A percentile compares a stretch with the other conserved stretches of the same genome.
phyloP scores from a whole-genome alignment of 2,329 filamentous ascomycete species.

The Clarireedia paspali region DNA sequence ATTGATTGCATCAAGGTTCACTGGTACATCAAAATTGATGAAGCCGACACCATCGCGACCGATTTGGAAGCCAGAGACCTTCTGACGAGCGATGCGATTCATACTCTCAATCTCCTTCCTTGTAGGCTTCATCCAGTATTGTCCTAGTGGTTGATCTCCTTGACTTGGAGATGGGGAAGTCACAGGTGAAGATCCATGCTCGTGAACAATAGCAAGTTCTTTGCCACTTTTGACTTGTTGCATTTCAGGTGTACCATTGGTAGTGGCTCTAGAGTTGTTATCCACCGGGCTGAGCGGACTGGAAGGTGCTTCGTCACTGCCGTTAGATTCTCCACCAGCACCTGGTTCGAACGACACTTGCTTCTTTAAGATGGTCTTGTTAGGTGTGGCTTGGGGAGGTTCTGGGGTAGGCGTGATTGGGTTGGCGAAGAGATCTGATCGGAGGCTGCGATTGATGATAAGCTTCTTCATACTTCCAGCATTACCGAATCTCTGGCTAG shows the following conservation, averaged over 20 bases:
- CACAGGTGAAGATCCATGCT: conserved; percentile 45
- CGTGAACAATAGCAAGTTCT: conserved; percentile 71
- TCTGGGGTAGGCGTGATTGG: conserved; percentile 33
- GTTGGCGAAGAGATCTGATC: conserved; percentile 61
- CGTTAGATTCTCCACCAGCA: conserved; percentile 19
- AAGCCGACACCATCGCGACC: conserved; percentile 76
- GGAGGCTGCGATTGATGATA: conserved; percentile 81
- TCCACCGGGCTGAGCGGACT: neutral
- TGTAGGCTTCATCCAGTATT: conserved; percentile 81
- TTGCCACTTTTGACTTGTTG: conserved; percentile 59
- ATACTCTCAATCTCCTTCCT: conserved; percentile 69
- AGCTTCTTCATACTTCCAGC: conserved; percentile 77
- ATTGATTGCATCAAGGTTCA: conserved; percentile 74
- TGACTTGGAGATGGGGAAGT: conserved; percentile 3
- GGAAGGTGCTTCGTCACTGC: neutral
- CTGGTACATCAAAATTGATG: conserved; percentile 72
- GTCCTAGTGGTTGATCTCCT: conserved; percentile 44
- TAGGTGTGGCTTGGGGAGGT: conserved; percentile 35
- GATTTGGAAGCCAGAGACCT: conserved; percentile 67
- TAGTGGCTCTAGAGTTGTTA: neutral
- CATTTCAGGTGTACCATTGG: conserved; percentile 53
- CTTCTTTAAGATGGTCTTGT: conserved; percentile 57
- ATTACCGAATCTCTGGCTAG: conserved; percentile 56
- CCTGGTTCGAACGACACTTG: conserved; percentile 81
- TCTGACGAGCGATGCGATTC: conserved; percentile 70